Evolutionary conservation across 2,329 filamentous ascomycete genomes (phyloP), one percentile per base, ranked within the genome.

Genomic region (Stagonosporopsis chrysanthemi): DNA sequence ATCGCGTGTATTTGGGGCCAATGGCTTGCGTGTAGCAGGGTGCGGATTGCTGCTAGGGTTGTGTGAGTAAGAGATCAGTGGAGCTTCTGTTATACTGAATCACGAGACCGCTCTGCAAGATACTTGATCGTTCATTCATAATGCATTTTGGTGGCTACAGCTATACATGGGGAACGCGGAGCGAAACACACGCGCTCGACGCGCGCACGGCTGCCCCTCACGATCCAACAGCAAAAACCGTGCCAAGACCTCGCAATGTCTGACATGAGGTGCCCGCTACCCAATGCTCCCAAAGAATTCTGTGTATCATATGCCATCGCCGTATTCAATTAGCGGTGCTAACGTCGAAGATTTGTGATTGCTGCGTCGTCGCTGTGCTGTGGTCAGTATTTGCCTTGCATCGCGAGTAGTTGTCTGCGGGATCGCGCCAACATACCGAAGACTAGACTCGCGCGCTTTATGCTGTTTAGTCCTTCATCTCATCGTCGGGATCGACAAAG

Each of bases 401-500:
- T 29, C 11, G 7, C 8, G 4, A 2, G 19, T 5, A 8, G 26
- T 35, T 22, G 28, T 11, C 33, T 33, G n/a, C 7, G 6, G 43
- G 14, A 15, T 28, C 2, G 26, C 35, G 42, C 49, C 36, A 38
- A 60, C 68, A 14, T 70, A 73, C 69, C 60, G 52, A 57, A 61
- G 62, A 58, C 48, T 44, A 51, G 58, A 54, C 62, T 55, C 48
- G 49, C 54, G 15, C 9, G n/a, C 12, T 11, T 41, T 17, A 31
- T 41, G 33, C 29, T 23, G 29, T 53, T 60, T 75, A 79, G 46
- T 89, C 86, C 70, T 88, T 84, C 89, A 92, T 92, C 79, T 88
- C 86, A 63, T 90, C 89, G 60, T 85, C 84, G 36, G 84, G 75
- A 47, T 86, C 86, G 72, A 88, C 81, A 74, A 89, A 89, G 65